These are phyloP conservation scores for Lepidium didymum DNA, from an alignment of 345 rosid species.

Conservation along the genomic window DNA sequence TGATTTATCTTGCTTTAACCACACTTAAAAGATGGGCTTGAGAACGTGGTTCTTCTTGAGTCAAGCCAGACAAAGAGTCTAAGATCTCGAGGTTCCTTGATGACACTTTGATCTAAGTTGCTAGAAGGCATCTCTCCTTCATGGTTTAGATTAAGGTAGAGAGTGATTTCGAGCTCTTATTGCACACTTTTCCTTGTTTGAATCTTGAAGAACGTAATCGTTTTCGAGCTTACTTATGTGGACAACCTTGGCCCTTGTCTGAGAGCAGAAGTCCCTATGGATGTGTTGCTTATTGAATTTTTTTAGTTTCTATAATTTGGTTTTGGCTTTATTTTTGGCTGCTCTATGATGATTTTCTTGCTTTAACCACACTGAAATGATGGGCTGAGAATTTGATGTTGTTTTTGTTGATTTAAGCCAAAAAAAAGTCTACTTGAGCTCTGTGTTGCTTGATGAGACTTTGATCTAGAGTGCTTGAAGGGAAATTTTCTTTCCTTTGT, in stretches of 20 bases:
- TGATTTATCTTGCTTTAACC: constrained; percentile 32
- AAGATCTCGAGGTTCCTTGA: constrained; percentile 3
- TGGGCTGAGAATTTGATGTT: background rate
- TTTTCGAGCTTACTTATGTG: constrained; percentile 17
- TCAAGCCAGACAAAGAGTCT: background rate
- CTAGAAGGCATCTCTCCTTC: constrained; percentile 18
- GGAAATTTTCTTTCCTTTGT: background rate
- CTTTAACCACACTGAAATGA: constrained; percentile 31
- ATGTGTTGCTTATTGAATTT: background rate
- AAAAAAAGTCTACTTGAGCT: background rate
- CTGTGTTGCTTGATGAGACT: constrained; percentile 3
- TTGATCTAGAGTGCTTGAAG: constrained; percentile 13
- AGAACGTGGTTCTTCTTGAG: background rate
- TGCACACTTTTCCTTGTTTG: background rate
- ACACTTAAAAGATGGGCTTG: constrained; percentile 24
- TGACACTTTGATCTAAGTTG: constrained; percentile 24
- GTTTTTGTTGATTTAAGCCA: background rate
- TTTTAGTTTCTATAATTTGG: background rate
- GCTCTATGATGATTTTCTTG: constrained; percentile 24
- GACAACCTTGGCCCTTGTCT: constrained; percentile 27
- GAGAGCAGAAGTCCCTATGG: constrained; percentile 8
- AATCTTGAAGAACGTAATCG: background rate
- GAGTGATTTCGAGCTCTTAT: constrained; percentile 3
- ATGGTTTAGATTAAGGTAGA: constrained; percentile 25
- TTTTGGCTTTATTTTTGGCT: background rate